phyloP scores from a whole-genome alignment of 208 protist genomes.

The Trypanosomatidae sp. region DNA sequence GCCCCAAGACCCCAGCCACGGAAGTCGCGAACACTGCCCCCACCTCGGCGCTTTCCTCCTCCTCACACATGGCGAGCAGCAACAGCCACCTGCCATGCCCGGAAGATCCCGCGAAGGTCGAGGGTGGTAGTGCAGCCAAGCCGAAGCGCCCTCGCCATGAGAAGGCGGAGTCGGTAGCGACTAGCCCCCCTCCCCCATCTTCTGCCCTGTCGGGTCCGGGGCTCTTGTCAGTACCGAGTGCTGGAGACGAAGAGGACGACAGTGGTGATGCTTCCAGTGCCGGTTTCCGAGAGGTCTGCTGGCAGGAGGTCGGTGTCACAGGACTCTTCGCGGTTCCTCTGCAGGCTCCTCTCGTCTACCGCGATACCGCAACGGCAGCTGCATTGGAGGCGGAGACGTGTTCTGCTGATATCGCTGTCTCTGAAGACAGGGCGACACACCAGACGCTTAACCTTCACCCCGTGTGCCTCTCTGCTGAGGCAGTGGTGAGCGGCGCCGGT shows the following conservation, averaged over 20 bases:
- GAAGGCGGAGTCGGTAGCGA: neutral
- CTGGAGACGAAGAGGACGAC: slow-evolving; percentile 25
- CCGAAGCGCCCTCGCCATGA: slow-evolving; percentile 29
- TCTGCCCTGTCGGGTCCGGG: neutral
- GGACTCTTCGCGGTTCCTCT: slow-evolving; percentile 56
- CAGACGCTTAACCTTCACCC: slow-evolving; percentile 12
- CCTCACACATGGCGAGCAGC: neutral
- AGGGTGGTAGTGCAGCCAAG: neutral
- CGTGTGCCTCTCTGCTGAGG: slow-evolving; percentile 7
- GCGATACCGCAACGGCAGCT: slow-evolving; percentile 10
- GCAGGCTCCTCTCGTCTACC: slow-evolving; percentile 37
- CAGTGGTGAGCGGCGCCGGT: neutral
- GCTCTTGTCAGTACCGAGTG: neutral
- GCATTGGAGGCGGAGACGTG: neutral
- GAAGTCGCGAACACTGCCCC: neutral
- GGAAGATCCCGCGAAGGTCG: neutral
- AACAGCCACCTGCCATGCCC: neutral
- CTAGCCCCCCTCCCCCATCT: neutral
- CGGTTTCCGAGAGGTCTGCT: slow-evolving; percentile 32
- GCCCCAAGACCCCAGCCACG: neutral
- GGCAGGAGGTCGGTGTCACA: slow-evolving; percentile 66
- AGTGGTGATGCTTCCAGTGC: slow-evolving; percentile 9
- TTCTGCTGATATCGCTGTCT: neutral
- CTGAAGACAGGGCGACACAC: neutral
- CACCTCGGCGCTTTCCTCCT: neutral